Base-by-base conservation (phyloP, 2,329 filamentous ascomycete species). In the Aulographum hederae region DNA sequence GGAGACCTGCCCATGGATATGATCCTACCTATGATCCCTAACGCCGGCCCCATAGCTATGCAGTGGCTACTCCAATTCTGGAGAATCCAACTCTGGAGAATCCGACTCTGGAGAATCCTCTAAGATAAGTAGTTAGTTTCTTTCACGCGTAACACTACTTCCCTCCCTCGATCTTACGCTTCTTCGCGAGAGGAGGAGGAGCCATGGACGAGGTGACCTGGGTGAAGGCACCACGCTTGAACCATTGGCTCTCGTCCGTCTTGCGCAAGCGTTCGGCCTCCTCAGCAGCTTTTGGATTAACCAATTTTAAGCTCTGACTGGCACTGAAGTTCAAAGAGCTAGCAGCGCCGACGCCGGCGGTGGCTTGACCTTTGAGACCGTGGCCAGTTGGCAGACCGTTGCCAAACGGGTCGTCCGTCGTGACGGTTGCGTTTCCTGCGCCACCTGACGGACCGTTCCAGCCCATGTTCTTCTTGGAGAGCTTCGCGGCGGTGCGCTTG, bases 211-310 rank as follows among this genome's bases (percentile, higher is more conserved):
- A 76, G 8, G 63, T 70, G 34, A 92, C 69, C 52, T 94, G 85
- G 6, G 89, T 94, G 48, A 98, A 98, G 0, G 81, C 85, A n/a
- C 89, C 89, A 29, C 82, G 80, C 54, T 89, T 92, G 62, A 98
- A 98, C 77, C 84, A 98, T 23, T 82, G 66, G 49, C 95, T 86
- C 50, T 93, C 82, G 40, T 95, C 89, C 1, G 82, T 85, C 51
- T 93, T 91, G 39, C 84, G 65, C 61, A 95, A 95, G 44, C 82
- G 69, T 48, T 69, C 84, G 51, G 92, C 67, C 58, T 94, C 84
- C 5, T 81, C 79, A 43, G 84, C 74, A 35, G 79, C 71, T 60
- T 89, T 93, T 15, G 89, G 89, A 51, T 95, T 86, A 5, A 95
- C 85, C 10, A 98, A 67, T 58, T 98, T 86, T 25, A 98, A 64